Evolutionary conservation across 495 filamentous ascomycete genomes (phyloP).

Genomic region (Melanomma pulvis-pyrius): DNA sequence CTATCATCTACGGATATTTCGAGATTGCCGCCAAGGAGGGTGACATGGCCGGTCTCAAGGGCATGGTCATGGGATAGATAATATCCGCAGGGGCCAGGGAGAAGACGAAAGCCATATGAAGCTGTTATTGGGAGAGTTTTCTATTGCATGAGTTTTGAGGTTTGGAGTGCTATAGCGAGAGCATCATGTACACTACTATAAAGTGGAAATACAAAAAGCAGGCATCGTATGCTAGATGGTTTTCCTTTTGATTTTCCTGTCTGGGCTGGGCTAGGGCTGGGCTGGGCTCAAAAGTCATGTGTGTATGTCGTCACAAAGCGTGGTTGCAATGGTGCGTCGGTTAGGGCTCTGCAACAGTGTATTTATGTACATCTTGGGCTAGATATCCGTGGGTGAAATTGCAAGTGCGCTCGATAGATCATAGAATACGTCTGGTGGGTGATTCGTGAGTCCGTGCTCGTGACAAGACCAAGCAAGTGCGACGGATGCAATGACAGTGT

Average conservation of each 20-base stretch:
- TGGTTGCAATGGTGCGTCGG: not conserved
- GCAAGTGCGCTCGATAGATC: not conserved
- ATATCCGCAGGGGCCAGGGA: not conserved
- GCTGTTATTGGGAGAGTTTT: not conserved
- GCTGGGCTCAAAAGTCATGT: slow-evolving; percentile 2
- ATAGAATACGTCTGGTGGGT: no score
- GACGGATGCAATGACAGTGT: no score
- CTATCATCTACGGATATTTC: slow-evolving; percentile 99
- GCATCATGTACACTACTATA: slow-evolving; percentile 2
- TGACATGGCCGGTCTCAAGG: slow-evolving; percentile 88
- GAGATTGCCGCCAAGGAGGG: slow-evolving; percentile 99
- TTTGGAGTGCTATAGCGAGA: not conserved
- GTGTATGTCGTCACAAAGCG: no score
- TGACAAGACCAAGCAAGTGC: no score
- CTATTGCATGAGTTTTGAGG: slow-evolving; percentile 1
- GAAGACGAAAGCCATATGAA: not conserved
- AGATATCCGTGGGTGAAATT: not conserved
- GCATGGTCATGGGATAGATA: slow-evolving; percentile 63
- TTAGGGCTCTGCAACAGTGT: not conserved
- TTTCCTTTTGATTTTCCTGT: not conserved
- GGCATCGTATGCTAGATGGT: slow-evolving; percentile 14
- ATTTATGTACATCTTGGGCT: not conserved
- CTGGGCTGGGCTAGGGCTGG: not conserved
- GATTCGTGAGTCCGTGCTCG: no score
- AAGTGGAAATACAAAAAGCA: slow-evolving; percentile 3